Evolutionary conservation across 352 stramenopile species (phyloP), one percentile per base, ranked within the genome.

Genomic region (Pythium biforme): DNA sequence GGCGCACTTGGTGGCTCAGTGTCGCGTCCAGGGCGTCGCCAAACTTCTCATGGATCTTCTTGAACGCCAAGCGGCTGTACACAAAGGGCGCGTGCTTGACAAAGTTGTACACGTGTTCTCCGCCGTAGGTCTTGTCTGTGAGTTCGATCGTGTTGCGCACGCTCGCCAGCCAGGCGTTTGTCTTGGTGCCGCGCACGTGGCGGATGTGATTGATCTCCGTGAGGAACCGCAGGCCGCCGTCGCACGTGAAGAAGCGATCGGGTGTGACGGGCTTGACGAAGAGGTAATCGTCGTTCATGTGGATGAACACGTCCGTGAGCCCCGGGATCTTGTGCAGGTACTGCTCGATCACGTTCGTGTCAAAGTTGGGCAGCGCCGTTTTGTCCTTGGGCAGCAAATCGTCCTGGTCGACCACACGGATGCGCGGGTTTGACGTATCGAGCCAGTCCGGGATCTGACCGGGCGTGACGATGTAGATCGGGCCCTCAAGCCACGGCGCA

Each of bases 281-380:
- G 27, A 96, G 54, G 57, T 94, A 96, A 74, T 96, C 87, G 68
- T 96, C 87, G 62, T 96, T 96, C 65, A 96, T 81, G 62, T 96
- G 85, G 68, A 96, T 94, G 66, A 86, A 96, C 29, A 88, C 77
- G 59, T 96, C 85, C 41, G 87, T 92, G 43, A 96, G 77, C 0
- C 83, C 87, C 8, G 85, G 87, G 61, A 96, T 94, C 31, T 83
- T 66, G 66, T 96, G 84, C 54, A 96, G 66, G 65, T 90, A 96
- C 71, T 94, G 87, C 72, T 96, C 87, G 33, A 96, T 89, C 34
- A 94, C 85, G 29, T 94, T 90, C 14, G 83, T 94, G 53, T 94
- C 73, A 37, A 94, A 94, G 9, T 79, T 92, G 0, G 85, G 85
- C 11, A 91, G 67, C 20, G 67, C 74, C 8, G 70, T 74, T 43